Percentiles rank a stretch among this genome's conserved stretches.
These are phyloP conservation scores for Solanum commersonii DNA, from an alignment of 257 asterid species.

Conservation along the genomic window DNA sequence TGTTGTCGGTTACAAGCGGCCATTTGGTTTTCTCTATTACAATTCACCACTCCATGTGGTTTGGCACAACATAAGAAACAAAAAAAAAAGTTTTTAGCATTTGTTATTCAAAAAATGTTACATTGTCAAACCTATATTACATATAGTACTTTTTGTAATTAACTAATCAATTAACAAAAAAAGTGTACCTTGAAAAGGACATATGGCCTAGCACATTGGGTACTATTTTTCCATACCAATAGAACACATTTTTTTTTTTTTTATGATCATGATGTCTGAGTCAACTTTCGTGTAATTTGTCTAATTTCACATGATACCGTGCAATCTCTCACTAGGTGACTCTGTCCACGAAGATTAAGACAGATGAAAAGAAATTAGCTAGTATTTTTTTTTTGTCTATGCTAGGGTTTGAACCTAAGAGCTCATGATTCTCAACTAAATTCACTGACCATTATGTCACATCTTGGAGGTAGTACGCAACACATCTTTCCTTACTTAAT, in stretches of 20 bases:
- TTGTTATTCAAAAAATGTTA: not conserved
- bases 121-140: not conserved
- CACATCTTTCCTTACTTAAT: not conserved
- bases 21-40: not conserved
- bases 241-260: not conserved
- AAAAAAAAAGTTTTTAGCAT: not conserved
- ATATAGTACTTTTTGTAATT: not conserved
- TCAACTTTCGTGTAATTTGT: not conserved
- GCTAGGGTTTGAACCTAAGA: not conserved
- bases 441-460: not conserved
- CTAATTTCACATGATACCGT: too few species aligned
- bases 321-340: too few species aligned
- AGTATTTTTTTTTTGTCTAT: not conserved
- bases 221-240: not conserved
- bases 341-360: not conserved
- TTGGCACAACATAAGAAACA: slow-evolving; percentile 1
- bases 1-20: slow-evolving; percentile 34
- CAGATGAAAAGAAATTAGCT: fast-evolving
- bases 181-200: slow-evolving; percentile 17
- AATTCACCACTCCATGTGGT: slow-evolving; percentile 17
- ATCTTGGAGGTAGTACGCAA: not conserved
- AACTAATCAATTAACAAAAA: not conserved
- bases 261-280: not conserved
- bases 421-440: not conserved
- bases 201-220: not conserved